phyloP scores from a whole-genome alignment of 108 stramenopile genomes.

The Nitzschia palea region DNA sequence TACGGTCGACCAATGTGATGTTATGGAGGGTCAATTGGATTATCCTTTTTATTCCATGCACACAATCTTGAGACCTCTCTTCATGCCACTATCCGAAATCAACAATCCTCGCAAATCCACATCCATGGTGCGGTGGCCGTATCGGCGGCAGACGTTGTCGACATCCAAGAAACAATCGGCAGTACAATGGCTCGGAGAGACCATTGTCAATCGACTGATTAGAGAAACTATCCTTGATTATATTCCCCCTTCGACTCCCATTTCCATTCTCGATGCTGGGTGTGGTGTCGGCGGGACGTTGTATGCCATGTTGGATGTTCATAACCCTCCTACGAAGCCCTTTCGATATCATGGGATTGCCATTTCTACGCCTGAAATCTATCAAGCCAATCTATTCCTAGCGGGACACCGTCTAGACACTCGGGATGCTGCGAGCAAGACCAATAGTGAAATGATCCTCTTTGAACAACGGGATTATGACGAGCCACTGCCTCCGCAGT shows the following conservation, averaged over 20 bases:
- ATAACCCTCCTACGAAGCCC: not conserved
- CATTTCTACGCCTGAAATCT: conserved; percentile 26
- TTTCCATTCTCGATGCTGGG: conserved; percentile 25
- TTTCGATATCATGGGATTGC: conserved; percentile 41
- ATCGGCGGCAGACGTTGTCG: not conserved
- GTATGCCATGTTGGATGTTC: conserved; percentile 27
- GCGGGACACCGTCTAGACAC: not conserved
- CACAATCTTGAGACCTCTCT: not conserved
- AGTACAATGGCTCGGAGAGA: conserved; percentile 36
- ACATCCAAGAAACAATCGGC: not conserved
- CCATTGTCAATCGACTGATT: conserved; percentile 22
- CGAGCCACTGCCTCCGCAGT: not conserved
- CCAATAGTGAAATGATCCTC: not conserved
- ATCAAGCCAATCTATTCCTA: conserved; percentile 17
- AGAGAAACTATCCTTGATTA: conserved; percentile 19
- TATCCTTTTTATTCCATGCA: conserved; percentile 29
- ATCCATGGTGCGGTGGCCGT: not conserved
- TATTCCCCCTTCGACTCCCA: not conserved
- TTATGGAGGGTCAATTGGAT: not conserved
- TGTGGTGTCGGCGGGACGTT: conserved; percentile 39
- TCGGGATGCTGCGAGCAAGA: not conserved
- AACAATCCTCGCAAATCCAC: conserved; percentile 5
- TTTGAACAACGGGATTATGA: conserved; percentile 25
- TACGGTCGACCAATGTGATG: not conserved
- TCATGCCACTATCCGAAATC: conserved; percentile 15